Percentiles rank a stretch among this genome's conserved stretches.
Conservation (phyloP, 164 flowering plant genomes). For the Platanus orientalis region DNA sequence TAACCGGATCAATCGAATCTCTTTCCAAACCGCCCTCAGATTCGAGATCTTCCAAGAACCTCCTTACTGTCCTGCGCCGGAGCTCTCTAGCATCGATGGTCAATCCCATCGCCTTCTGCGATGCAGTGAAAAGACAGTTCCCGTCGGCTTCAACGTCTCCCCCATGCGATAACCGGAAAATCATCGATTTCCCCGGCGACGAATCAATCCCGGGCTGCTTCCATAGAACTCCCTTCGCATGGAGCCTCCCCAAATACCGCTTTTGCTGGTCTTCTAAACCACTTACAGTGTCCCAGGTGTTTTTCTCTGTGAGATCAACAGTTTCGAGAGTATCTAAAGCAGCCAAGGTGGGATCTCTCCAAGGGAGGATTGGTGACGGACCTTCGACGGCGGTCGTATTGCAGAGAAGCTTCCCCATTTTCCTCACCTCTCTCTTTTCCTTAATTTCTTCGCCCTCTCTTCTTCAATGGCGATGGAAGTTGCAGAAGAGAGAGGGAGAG, state of each 20-base stretch:
- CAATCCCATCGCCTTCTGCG: conserved; percentile 46
- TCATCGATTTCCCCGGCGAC: conserved; percentile 24
- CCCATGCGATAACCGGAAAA: conserved; percentile 73
- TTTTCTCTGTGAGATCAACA: conserved; percentile 11
- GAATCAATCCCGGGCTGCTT: conserved; percentile 41
- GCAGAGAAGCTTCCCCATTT: conserved; percentile 60
- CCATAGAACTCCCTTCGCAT: conserved; percentile 78
- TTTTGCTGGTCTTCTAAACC: conserved; percentile 86
- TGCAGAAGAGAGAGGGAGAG: conserved; percentile 28
- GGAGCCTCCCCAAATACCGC: conserved; percentile 41
- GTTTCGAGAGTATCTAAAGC: conserved; percentile 8
- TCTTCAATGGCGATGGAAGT: conserved; percentile 10
- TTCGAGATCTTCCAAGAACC: conserved; percentile 71
- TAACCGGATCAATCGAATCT: conserved; percentile 36
- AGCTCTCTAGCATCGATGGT: conserved; percentile 59
- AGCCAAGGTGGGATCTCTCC: conserved; percentile 22
- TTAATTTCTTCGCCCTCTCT: not conserved
- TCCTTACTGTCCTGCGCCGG: conserved; percentile 60
- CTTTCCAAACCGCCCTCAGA: conserved; percentile 34
- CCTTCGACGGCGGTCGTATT: conserved; percentile 43
- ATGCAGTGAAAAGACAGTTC: conserved; percentile 89
- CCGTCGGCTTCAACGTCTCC: conserved; percentile 94
- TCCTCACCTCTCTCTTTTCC: not conserved
- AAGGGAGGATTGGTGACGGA: conserved; percentile 20
- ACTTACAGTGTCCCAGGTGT: conserved; percentile 55